Evolutionary conservation across 352 stramenopile genomes (phyloP).

Genomic region (Labyrinthula sp.): DNA sequence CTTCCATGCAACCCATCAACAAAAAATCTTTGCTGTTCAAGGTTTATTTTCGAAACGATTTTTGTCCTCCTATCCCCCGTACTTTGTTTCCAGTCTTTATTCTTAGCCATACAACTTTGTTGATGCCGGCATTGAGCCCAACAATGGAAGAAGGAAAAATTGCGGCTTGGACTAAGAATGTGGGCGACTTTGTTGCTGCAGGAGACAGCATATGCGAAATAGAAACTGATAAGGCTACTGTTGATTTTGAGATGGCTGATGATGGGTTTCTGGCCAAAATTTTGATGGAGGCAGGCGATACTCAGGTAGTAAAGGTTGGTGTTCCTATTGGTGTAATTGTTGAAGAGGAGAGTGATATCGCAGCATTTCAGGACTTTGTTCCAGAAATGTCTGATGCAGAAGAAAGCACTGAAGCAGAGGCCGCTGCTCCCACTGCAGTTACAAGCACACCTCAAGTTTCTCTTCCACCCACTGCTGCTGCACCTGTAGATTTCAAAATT

Average conservation of each 20-base stretch:
- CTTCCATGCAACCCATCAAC: no score
- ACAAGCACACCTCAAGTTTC: constrained; percentile 1
- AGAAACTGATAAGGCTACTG: constrained; percentile 94
- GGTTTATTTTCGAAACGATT: no score
- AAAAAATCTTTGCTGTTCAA: no score
- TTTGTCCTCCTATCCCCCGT: no score
- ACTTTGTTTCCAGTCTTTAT: no score
- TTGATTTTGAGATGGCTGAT: constrained; percentile 94
- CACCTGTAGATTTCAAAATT: neutral
- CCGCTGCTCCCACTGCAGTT: neutral
- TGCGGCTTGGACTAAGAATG: constrained; percentile 65
- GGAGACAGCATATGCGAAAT: constrained; percentile 44
- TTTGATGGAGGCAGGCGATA: constrained; percentile 48
- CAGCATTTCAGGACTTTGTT: constrained; percentile 47
- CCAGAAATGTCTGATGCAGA: constrained; percentile 34
- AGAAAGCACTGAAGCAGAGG: constrained; percentile 46
- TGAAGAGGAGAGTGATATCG: constrained; percentile 55
- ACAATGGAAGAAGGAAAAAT: constrained; percentile 86
- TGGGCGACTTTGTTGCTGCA: constrained; percentile 19
- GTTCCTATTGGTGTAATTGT: constrained; percentile 53
- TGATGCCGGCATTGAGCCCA: constrained; percentile 82
- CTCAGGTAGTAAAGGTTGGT: constrained; percentile 20
- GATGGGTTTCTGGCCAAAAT: constrained; percentile 79
- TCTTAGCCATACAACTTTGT: constrained; percentile 47
- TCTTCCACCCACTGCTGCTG: neutral